Base-by-base conservation (phyloP, 148 eudicot species). In the Rhododendron vialii region DNA sequence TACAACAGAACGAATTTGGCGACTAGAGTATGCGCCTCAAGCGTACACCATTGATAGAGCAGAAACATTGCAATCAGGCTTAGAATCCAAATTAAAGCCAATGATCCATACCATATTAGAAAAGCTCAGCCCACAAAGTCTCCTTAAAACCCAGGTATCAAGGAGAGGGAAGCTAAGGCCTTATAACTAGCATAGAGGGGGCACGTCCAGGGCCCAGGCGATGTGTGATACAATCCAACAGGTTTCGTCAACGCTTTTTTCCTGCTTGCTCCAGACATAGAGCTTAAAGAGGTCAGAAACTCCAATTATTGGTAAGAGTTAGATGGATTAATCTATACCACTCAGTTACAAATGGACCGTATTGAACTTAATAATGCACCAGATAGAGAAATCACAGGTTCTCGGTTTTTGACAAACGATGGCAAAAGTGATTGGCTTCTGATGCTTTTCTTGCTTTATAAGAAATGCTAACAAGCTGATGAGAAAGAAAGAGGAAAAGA, bases 101-200 rank as follows among this genome's bases (percentile, higher is more conserved):
- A 95, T 95, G 98, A 95, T 95, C 85, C 98, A 35, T 94, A 98
- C 17, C 98, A 95, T 90, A 96, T 95, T 26, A 90, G 7, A 41
- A 41, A 41, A 41, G 43, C 43, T 41, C 43, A 41, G 7, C 7
- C 43, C 5, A 41, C 43, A 41, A 41, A 41, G 43, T 41, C 43
- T 41, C 43, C 7, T 41, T 41, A 41, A 41, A 41, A 41, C 7
- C 43, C 43, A 41, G 43, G 43, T 6, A 41, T 4, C 5, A 5
- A 38, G 43, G 43, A 38, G 43, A 38, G 43, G 0, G 43, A 38
- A 38, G 43, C 6, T 38, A 4, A 6, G 43, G 6, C 43, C 6
- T 38, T 38, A 5, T 38, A 5, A 38, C 43, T 5, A 38, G 43
- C 43, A 38, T 38, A 38, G 6, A 38, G 41, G 43, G 43, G 43